Percentiles rank a stretch among this genome's conserved stretches.
phyloP scores from a whole-genome alignment of 305 asterid genomes.

The Fraxinus floribunda region DNA sequence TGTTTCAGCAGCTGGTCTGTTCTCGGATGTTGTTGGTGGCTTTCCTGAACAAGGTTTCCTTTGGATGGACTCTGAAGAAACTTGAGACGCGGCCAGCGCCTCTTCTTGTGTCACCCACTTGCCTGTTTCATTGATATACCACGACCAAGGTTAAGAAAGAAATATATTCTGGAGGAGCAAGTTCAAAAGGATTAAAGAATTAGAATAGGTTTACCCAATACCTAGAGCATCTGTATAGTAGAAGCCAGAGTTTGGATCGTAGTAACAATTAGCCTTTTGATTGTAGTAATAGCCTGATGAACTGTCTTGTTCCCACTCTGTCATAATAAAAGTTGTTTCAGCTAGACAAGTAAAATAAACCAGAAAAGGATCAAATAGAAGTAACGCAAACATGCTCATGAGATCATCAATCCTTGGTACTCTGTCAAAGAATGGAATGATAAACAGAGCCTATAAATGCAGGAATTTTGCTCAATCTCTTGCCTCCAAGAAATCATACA shows the following conservation, averaged over 20 bases:
- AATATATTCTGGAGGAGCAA: background rate
- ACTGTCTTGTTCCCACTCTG: conserved; percentile 85
- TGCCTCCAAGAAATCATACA: background rate
- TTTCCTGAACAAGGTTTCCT: conserved; percentile 50
- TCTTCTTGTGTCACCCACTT: conserved; percentile 88
- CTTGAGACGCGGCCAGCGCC: conserved; percentile 61
- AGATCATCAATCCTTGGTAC: background rate
- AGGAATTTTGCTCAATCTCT: background rate
- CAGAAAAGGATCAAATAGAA: background rate
- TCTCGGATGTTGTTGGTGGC: conserved; percentile 35
- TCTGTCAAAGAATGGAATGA: background rate
- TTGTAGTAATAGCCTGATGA: conserved; percentile 81
- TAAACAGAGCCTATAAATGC: background rate
- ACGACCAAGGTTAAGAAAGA: conserved; percentile 12
- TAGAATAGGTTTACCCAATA: conserved; percentile 23
- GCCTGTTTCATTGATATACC: conserved; percentile 44
- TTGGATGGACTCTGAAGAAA: conserved; percentile 45
- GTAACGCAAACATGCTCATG: background rate
- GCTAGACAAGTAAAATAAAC: background rate
- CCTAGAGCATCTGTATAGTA: conserved; percentile 86
- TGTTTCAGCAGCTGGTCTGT: conserved; percentile 34
- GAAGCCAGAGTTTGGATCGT: conserved; percentile 93
- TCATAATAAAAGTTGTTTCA: conserved; percentile 12
- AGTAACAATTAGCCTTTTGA: conserved; percentile 53
- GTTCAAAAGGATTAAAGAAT: background rate